phyloP scores from a whole-genome alignment of 2,329 filamentous ascomycete species.

The Beauveria bassiana region DNA sequence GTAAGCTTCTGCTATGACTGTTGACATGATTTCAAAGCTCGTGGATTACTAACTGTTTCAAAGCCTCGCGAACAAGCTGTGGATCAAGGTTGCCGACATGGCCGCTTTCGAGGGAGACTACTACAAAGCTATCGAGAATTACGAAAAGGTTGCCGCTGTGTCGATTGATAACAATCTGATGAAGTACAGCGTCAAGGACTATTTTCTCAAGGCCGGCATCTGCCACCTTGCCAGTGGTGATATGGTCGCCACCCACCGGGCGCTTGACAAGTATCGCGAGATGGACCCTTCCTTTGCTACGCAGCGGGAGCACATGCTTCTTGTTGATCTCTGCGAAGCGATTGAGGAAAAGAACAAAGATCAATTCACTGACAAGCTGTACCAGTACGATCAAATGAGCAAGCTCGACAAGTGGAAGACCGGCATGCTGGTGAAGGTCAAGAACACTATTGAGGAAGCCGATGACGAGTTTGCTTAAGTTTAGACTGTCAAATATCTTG shows the following conservation, averaged over 20 bases:
- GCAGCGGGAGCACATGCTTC: conserved; percentile 73
- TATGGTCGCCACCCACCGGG: conserved; percentile 68
- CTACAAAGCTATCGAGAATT: conserved; percentile 71
- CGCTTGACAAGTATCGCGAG: conserved; percentile 74
- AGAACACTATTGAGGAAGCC: conserved; percentile 66
- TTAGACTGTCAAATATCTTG: background rate
- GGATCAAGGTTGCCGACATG: conserved; percentile 84
- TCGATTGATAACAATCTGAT: conserved; percentile 85
- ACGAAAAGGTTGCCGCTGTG: conserved; percentile 72
- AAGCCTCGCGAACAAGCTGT: conserved; percentile 86
- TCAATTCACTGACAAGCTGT: conserved; percentile 75
- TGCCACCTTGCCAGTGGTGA: conserved; percentile 74
- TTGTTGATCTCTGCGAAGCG: conserved; percentile 67
- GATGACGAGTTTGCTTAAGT: conserved; percentile 35
- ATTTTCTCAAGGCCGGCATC: conserved; percentile 88
- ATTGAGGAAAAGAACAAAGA: conserved; percentile 75
- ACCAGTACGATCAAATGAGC: conserved; percentile 84
- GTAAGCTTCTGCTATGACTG: conserved; percentile 39
- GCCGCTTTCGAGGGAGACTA: conserved; percentile 77
- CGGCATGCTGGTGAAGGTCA: conserved; percentile 71
- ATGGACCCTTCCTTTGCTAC: conserved; percentile 68
- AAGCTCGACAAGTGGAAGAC: conserved; percentile 98
- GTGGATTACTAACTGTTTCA: background rate
- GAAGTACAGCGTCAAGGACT: conserved; percentile 92
- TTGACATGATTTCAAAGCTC: too few species aligned